phyloP scores from a whole-genome alignment of 1,284 basidiomycete genomes.

The Stereum hirsutum region DNA sequence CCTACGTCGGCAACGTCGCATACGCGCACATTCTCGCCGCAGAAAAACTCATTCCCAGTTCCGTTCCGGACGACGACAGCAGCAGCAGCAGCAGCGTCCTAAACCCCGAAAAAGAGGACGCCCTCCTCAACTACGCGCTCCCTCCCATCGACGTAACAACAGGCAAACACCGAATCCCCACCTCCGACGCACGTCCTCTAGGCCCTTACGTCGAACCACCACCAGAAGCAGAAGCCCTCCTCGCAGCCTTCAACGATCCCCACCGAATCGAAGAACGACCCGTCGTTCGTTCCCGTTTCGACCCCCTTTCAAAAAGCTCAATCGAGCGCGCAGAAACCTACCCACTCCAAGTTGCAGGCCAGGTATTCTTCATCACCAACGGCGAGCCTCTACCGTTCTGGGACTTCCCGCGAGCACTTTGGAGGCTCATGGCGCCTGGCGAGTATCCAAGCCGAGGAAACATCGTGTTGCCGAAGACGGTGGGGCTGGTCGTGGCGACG shows the following conservation, averaged over 20 bases:
- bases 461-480: constrained; percentile 49
- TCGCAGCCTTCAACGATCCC: constrained; percentile 52
- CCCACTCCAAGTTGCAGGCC: constrained; percentile 77
- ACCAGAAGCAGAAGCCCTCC: constrained; percentile 47
- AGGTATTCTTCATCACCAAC: constrained; percentile 97
- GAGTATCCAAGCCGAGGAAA: constrained; percentile 25
- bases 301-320: constrained; percentile 52
- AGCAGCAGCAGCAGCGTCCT: too few species aligned
- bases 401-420: constrained; percentile 88
- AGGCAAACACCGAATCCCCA: constrained; percentile 58
- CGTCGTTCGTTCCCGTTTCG: constrained; percentile 70
- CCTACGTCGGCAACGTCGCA: constrained; percentile 94
- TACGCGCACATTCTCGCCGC: constrained; percentile 92
- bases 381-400: constrained; percentile 96
- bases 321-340: constrained; percentile 35
- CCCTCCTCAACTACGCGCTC: constrained; percentile 43
- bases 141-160: constrained; percentile 57
- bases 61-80: constrained; percentile 35
- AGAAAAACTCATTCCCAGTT: constrained; percentile 60
- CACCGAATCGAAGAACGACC: constrained; percentile 35
- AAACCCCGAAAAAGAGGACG: constrained; percentile 22
- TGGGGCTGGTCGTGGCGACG: constrained; percentile 67
- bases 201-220: constrained; percentile 68
- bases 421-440: constrained; percentile 47
- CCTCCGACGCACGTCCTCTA: constrained; percentile 68